Conservation (phyloP, 1,284 basidiomycete genomes). For the Cutaneotrichosporon spelunceum region DNA sequence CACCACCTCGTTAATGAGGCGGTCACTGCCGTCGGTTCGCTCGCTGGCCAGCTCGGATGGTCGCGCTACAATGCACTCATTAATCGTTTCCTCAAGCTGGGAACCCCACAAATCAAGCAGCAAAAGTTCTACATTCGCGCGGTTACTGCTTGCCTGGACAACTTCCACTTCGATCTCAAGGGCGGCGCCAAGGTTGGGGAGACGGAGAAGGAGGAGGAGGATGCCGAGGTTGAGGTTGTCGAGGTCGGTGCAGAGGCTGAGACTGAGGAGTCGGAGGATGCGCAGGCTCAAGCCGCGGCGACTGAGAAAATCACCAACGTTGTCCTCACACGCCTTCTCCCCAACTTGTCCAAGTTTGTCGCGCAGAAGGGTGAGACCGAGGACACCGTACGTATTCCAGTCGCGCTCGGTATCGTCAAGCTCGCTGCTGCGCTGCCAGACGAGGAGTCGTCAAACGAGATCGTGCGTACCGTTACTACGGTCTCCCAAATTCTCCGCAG, state of each 20-base stretch:
- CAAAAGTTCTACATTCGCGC: constrained; percentile 83
- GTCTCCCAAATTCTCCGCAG: constrained; percentile 85
- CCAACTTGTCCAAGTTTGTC: constrained; percentile 70
- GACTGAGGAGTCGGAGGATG: constrained; percentile 34
- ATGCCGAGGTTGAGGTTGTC: constrained; percentile 23
- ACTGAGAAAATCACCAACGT: constrained; percentile 64
- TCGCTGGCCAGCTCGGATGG: constrained; percentile 77
- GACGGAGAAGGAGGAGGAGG: constrained; percentile 38
- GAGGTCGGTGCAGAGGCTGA: constrained; percentile 39
- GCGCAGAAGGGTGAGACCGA: constrained; percentile 74
- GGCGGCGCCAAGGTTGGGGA: constrained; percentile 40
- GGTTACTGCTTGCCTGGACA: constrained; percentile 80
- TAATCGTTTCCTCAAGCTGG: constrained; percentile 74
- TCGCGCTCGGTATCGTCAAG: constrained; percentile 81
- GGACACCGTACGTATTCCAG: constrained; percentile 78
- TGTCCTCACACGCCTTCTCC: constrained; percentile 71
- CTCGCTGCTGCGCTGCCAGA: constrained; percentile 78
- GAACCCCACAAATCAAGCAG: constrained; percentile 66
- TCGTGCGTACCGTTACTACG: constrained; percentile 74
- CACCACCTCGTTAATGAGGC: constrained; percentile 91
- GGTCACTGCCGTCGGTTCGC: constrained; percentile 69
- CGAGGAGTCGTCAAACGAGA: constrained; percentile 66
- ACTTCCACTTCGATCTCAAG: constrained; percentile 85
- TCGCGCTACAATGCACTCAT: constrained; percentile 77
- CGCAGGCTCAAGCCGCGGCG: constrained; percentile 17